Evolutionary conservation across 768 basidiomycete genomes (phyloP).

Genomic region (Tricholoma matsutake): DNA sequence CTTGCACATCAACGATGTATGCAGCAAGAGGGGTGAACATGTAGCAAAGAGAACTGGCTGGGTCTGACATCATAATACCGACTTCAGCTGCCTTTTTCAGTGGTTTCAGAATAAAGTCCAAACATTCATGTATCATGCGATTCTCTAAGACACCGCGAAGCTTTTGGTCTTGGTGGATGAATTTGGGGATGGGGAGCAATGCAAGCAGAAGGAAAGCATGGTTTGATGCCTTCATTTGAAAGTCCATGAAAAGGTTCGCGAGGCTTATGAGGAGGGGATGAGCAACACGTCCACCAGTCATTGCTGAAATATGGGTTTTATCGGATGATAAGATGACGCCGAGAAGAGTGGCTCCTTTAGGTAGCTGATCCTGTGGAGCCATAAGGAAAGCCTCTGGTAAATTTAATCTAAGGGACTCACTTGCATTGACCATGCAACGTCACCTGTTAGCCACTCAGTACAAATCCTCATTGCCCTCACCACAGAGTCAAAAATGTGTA

Average conservation of each 20-base stretch:
- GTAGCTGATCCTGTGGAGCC: background rate
- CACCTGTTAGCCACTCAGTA: slow-evolving; percentile 20
- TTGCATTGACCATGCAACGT: slow-evolving; percentile 22
- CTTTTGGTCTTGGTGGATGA: slow-evolving; percentile 1
- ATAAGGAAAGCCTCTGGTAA: background rate
- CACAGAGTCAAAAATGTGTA: too few relatives aligned
- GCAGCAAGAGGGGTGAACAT: slow-evolving; percentile 27
- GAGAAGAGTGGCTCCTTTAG: slow-evolving; percentile 14
- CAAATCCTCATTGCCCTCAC: slow-evolving; percentile 14
- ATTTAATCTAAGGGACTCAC: slow-evolving; percentile 4
- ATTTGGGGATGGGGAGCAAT: slow-evolving; percentile 18
- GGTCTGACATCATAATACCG: slow-evolving; percentile 28
- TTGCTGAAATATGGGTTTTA: slow-evolving; percentile 18
- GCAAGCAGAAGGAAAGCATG: slow-evolving; percentile 17
- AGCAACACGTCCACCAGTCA: slow-evolving; percentile 9
- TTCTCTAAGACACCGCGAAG: slow-evolving; percentile 23
- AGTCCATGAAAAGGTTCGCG: slow-evolving; percentile 12
- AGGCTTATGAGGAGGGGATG: slow-evolving; percentile 15
- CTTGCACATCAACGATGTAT: slow-evolving; percentile 32
- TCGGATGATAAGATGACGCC: slow-evolving; percentile 17
- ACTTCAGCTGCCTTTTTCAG: slow-evolving; percentile 27
- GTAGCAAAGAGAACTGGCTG: slow-evolving; percentile 17
- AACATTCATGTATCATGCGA: slow-evolving; percentile 24
- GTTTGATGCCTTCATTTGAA: slow-evolving; percentile 12
- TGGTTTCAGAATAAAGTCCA: slow-evolving; percentile 27